phyloP scores from a whole-genome alignment of 202 grass and related monocot species.

The Carex arenaria region DNA sequence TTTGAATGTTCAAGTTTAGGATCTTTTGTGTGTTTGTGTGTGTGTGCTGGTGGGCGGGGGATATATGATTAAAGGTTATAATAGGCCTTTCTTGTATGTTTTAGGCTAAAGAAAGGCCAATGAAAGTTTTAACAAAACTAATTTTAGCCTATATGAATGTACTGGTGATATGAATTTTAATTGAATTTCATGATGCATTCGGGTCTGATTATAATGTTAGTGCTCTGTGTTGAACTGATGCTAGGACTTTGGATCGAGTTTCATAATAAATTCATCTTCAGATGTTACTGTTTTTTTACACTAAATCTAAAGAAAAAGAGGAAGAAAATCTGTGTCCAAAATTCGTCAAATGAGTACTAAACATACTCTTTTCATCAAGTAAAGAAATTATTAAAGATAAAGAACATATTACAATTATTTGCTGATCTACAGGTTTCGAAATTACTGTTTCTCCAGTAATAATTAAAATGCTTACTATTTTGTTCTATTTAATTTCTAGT shows the following conservation, averaged over 20 bases:
- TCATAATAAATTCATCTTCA: background rate
- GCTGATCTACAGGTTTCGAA: no score
- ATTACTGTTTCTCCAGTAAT: no score
- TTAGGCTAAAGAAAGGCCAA: background rate
- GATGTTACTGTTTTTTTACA: no score
- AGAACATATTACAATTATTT: no score
- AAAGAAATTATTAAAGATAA: no score
- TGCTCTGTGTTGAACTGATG: background rate
- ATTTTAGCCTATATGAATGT: background rate
- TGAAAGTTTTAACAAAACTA: background rate
- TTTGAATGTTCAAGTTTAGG: conserved; percentile 47
- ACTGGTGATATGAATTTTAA: background rate
- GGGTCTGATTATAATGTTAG: background rate
- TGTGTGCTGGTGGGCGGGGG: background rate
- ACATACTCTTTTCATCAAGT: no score
- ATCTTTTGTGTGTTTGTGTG: background rate
- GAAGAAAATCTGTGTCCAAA: no score
- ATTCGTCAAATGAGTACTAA: no score
- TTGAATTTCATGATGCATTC: background rate
- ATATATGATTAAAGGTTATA: background rate
- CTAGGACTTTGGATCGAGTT: background rate
- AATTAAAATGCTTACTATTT: no score
- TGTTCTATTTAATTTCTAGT: no score
- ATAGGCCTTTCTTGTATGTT: conserved; percentile 10
- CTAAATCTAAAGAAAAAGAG: no score